phyloP scores from a whole-genome alignment of 768 basidiomycete species.

The Lactifluus piperatus region DNA sequence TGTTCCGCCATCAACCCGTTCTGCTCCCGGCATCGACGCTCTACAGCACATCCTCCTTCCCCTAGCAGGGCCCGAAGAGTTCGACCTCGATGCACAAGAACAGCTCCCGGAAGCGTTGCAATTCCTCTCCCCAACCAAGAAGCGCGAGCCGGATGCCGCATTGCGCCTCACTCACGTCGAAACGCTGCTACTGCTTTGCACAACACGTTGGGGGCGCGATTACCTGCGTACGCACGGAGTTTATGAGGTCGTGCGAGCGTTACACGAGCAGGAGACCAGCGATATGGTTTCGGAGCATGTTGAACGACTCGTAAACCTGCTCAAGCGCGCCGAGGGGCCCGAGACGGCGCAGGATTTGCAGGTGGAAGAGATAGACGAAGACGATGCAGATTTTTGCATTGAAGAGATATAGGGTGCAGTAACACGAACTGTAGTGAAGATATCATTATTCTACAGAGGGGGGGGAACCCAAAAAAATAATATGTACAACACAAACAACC shows the following conservation, averaged over 20 bases:
- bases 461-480: not conserved
- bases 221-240: constrained; percentile 71
- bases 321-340: constrained; percentile 68
- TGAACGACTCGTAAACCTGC: constrained; percentile 77
- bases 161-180: constrained; percentile 84
- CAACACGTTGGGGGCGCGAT: constrained; percentile 83
- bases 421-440: not conserved
- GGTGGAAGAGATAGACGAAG: constrained; percentile 22
- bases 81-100: constrained; percentile 90
- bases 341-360: constrained; percentile 35
- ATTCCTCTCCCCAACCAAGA: constrained; percentile 79
- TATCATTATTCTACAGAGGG: not conserved
- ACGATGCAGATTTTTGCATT: constrained; percentile 60
- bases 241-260: constrained; percentile 73
- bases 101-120: constrained; percentile 76
- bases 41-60: constrained; percentile 83
- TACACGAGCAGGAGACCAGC: constrained; percentile 71
- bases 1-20: constrained; percentile 47
- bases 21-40: constrained; percentile 72
- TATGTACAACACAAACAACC: not conserved
- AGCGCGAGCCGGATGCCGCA: constrained; percentile 66
- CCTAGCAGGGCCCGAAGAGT: constrained; percentile 90
- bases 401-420: constrained; percentile 50
- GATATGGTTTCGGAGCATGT: constrained; percentile 84
- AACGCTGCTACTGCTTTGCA: constrained; percentile 79